Evolutionary conservation across 768 basidiomycete genomes (phyloP).

Genomic region (Rhizopogon sp.): DNA sequence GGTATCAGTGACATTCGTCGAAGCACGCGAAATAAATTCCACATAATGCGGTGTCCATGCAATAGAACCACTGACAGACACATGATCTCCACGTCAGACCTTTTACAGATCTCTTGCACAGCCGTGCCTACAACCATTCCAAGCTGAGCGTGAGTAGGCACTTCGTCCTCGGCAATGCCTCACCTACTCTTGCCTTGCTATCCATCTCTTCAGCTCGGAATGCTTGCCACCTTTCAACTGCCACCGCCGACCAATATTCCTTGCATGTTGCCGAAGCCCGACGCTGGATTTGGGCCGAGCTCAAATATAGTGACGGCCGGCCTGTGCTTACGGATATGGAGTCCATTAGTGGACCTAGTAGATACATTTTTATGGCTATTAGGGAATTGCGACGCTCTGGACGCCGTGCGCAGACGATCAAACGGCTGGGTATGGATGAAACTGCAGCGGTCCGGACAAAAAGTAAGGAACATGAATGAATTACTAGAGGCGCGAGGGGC

Average conservation of each 20-base stretch:
- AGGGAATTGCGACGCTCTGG: constrained; percentile 76
- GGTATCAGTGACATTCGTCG: too few species aligned
- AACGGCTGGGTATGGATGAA: constrained; percentile 88
- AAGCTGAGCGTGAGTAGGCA: too few species aligned
- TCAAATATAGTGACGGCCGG: constrained; percentile 89
- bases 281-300: constrained; percentile 84
- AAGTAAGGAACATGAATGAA: constrained; percentile 70
- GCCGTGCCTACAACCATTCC: too few species aligned
- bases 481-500: constrained; percentile 87
- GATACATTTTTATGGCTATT: constrained; percentile 68
- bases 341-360: constrained; percentile 80
- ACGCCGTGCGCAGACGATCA: constrained; percentile 70
- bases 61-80: too few species aligned
- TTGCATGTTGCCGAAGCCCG: constrained; percentile 52
- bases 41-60: too few species aligned
- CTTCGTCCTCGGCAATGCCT: too few species aligned
- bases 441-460: constrained; percentile 79
- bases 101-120: too few species aligned
- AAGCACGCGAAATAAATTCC: too few species aligned
- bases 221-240: too few species aligned
- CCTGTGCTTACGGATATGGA: constrained; percentile 79
- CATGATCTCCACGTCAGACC: too few species aligned
- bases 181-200: too few species aligned
- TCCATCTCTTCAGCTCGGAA: too few species aligned
- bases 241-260: constrained; percentile 32